Percentiles rank a stretch among this genome's conserved stretches.
phyloP scores from a whole-genome alignment of 371 early-diverging fungal species.

The Actinomortierella ambigua region DNA sequence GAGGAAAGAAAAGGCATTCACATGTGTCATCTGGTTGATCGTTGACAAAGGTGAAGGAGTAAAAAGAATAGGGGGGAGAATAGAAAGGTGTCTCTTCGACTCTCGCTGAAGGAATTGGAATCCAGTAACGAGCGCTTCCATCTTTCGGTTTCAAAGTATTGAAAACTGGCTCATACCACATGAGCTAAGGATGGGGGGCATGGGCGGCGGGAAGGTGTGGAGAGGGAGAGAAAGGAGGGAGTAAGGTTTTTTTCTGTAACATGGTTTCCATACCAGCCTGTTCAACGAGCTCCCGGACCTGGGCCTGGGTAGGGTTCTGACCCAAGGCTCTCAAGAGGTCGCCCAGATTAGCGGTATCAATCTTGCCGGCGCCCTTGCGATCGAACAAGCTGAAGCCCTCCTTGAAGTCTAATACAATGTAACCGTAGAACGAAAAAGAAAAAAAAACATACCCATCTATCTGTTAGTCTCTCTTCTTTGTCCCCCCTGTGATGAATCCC shows the following conservation, averaged over 20 bases:
- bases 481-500: too few relatives aligned
- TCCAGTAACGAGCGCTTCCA: too few relatives aligned
- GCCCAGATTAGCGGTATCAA: slow-evolving; percentile 73
- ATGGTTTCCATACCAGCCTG: slow-evolving; percentile 53
- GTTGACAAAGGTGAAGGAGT: too few relatives aligned
- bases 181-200: too few relatives aligned
- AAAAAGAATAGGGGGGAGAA: too few relatives aligned
- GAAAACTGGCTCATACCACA: too few relatives aligned
- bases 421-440: not conserved
- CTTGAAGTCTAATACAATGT: slow-evolving; percentile 74
- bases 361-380: slow-evolving; percentile 91
- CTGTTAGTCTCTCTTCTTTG: too few relatives aligned
- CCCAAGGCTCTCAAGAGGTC: slow-evolving; percentile 83
- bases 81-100: too few relatives aligned
- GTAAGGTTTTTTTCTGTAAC: not conserved
- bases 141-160: too few relatives aligned
- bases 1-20: not conserved
- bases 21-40: not conserved
- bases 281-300: slow-evolving; percentile 73
- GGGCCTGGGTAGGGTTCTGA: slow-evolving; percentile 87
- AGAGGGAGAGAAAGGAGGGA: not conserved
- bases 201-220: too few relatives aligned
- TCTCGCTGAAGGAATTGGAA: too few relatives aligned
- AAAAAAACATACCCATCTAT: too few relatives aligned
- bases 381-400: slow-evolving; percentile 89